Conservation (phyloP, 805 yeast species). For the Kluyveromyces nonfermentans region DNA sequence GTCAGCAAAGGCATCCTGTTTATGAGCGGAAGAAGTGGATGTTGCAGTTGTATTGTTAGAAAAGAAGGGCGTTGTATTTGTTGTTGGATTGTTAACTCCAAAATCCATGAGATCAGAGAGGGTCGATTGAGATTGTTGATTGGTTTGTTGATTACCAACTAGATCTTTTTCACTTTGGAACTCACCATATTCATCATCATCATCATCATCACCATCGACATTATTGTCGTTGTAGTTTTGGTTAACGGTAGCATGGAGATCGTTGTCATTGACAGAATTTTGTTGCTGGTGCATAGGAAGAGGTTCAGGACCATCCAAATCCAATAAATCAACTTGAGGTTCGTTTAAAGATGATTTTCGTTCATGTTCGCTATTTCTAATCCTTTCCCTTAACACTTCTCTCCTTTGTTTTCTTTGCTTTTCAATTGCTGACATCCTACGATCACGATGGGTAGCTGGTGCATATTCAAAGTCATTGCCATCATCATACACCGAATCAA, state of each 20-base stretch:
- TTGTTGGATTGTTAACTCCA: constrained; percentile 1
- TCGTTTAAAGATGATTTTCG: constrained; percentile 20
- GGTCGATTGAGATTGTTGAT: background rate
- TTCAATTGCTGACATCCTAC: constrained; percentile 22
- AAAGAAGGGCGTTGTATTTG: background rate
- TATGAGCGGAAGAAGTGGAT: constrained; percentile 5
- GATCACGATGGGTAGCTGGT: constrained; percentile 9
- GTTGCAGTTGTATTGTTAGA: constrained; percentile 5
- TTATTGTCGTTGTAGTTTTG: constrained; percentile 4
- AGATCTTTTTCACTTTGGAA: constrained; percentile 25
- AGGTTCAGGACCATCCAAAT: constrained; percentile 15
- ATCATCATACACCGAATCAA: constrained; percentile 9
- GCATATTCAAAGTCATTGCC: constrained; percentile 15
- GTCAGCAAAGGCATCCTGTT: constrained; percentile 24
- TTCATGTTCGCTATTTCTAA: constrained; percentile 26
- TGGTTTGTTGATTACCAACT: background rate
- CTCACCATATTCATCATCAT: constrained; percentile 32
- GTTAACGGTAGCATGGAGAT: background rate
- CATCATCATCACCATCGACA: constrained; percentile 16
- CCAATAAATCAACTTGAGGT: constrained; percentile 23
- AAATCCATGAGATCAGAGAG: constrained; percentile 7
- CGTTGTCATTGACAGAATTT: background rate
- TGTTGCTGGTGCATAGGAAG: constrained; percentile 6
- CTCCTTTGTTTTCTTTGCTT: constrained; percentile 31
- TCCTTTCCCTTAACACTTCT: constrained; percentile 28